A percentile compares a stretch with the other conserved stretches of the same genome.
These are phyloP conservation scores for Alternaria panax DNA, from an alignment of 2,329 filamentous ascomycete genomes.

Conservation along the genomic window DNA sequence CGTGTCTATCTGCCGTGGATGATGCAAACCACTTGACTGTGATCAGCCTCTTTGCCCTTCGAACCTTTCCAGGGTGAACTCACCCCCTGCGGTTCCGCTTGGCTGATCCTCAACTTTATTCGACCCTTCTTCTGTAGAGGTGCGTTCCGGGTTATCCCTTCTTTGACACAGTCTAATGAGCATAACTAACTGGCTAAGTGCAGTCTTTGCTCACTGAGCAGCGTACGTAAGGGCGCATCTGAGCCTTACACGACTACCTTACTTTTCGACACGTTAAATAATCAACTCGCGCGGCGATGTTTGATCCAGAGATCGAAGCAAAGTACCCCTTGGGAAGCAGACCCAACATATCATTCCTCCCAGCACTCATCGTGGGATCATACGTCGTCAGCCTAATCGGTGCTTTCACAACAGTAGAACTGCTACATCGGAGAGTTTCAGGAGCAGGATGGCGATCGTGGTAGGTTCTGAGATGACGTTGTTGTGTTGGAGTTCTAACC, in stretches of 20 bases:
- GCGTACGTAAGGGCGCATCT: background rate
- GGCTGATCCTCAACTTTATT: background rate
- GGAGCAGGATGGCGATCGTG: conserved; percentile 50
- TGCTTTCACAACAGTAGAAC: conserved; percentile 78
- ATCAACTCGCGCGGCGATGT: conserved; percentile 1
- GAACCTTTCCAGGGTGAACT: background rate
- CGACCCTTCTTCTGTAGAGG: background rate
- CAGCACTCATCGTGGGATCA: conserved; percentile 59
- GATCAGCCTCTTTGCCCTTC: background rate
- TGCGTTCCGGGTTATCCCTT: background rate
- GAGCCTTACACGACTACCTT: background rate
- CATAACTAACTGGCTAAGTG: background rate
- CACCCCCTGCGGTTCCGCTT: background rate
- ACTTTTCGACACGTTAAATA: background rate
- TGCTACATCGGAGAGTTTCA: conserved; percentile 78
- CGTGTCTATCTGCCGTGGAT: background rate
- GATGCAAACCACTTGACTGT: conserved; percentile 9
- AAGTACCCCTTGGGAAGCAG: conserved; percentile 45
- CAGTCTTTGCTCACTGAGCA: background rate
- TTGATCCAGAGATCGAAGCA: conserved; percentile 22
- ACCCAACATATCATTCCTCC: conserved; percentile 52
- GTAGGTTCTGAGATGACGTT: conserved; percentile 39
- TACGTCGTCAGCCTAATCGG: conserved; percentile 77
- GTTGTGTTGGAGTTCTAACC: conserved; percentile 7
- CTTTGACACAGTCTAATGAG: background rate